Evolutionary conservation across 129 eudicot genomes (phyloP).

Genomic region (Tagetes erecta): DNA sequence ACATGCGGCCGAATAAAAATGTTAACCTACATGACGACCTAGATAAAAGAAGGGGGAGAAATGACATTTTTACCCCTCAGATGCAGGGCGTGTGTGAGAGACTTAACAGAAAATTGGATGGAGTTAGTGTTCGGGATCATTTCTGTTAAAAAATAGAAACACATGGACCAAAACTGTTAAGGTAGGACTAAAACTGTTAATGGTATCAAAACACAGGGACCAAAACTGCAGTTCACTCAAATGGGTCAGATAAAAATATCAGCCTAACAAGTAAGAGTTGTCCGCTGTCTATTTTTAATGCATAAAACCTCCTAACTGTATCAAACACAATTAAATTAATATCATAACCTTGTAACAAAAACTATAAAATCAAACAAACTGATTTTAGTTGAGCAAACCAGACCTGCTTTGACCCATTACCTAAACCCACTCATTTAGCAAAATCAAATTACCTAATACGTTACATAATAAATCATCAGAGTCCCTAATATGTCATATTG

Average conservation of each 20-base stretch:
- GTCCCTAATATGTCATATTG: neutral
- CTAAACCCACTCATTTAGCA: neutral
- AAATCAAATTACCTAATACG: constrained; percentile 2
- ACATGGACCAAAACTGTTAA: no score
- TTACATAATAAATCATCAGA: neutral
- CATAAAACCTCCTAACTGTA: neutral
- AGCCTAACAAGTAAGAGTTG: neutral
- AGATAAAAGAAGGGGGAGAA: no score
- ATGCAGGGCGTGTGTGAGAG: no score
- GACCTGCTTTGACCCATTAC: neutral
- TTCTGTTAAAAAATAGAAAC: no score
- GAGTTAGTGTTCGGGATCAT: no score
- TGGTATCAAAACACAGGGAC: no score
- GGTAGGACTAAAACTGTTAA: no score
- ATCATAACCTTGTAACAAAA: neutral
- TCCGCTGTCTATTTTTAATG: neutral
- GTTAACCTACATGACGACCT: no score
- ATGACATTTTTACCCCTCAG: no score
- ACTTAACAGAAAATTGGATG: no score
- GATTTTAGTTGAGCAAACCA: neutral
- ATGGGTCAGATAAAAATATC: neutral
- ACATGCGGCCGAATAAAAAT: no score
- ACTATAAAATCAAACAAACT: neutral
- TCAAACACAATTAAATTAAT: neutral
- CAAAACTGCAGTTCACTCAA: no score